phyloP scores from a whole-genome alignment of 169 alveolate species.

The Cryptosporidium ubiquitum region DNA sequence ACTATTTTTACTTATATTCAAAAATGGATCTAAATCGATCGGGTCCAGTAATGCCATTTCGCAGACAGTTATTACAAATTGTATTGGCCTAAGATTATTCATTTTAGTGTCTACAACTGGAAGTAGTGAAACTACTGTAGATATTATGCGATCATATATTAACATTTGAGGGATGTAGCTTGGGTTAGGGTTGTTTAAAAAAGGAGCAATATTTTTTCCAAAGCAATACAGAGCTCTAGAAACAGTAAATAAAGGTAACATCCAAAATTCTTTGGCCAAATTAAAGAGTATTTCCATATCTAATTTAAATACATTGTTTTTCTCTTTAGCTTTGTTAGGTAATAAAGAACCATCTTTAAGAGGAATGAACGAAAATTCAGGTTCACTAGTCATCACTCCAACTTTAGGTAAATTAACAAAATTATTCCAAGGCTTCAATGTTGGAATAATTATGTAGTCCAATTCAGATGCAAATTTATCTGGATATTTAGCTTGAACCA shows the following conservation, averaged over 20 bases:
- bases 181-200: slow-evolving; percentile 42
- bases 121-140: slow-evolving; percentile 53
- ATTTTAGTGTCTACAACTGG: slow-evolving; percentile 38
- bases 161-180: slow-evolving; percentile 34
- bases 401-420: background rate
- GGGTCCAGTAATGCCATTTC: slow-evolving; percentile 70
- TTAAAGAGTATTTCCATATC: slow-evolving; percentile 19
- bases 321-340: background rate
- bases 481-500: background rate
- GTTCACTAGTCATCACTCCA: slow-evolving; percentile 13
- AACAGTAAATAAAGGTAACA: slow-evolving; percentile 16
- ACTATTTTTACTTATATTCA: background rate
- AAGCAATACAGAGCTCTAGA: slow-evolving; percentile 37
- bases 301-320: background rate
- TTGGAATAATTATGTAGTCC: slow-evolving; percentile 1
- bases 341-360: slow-evolving; percentile 6
- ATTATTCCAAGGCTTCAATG: slow-evolving; percentile 31
- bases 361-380: slow-evolving; percentile 56
- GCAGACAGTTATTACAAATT: slow-evolving; percentile 53
- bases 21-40: slow-evolving; percentile 48
- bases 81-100: slow-evolving; percentile 34
- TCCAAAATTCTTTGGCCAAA: slow-evolving; percentile 54
- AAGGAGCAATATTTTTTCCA: slow-evolving; percentile 8
- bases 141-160: slow-evolving; percentile 42
- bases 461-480: background rate